Conservation (phyloP, 2,329 filamentous ascomycete genomes). For the Albifimbria verrucaria region DNA sequence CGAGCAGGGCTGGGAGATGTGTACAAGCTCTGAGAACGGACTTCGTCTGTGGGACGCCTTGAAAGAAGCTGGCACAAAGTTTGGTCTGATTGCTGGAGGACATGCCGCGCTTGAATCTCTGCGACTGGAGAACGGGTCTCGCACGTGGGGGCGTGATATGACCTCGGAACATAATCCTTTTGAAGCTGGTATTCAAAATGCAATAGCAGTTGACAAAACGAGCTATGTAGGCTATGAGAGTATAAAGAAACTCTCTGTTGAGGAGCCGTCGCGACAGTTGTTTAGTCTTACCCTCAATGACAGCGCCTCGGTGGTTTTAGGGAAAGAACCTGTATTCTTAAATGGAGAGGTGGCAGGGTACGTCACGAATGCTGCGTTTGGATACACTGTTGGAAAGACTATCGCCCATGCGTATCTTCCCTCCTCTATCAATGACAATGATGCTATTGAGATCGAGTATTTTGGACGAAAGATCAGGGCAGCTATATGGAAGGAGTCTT, state of each 20-base stretch:
- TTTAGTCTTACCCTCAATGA: constrained; percentile 55
- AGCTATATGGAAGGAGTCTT: constrained; percentile 48
- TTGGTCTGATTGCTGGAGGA: constrained; percentile 57
- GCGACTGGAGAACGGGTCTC: constrained; percentile 57
- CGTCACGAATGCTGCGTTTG: constrained; percentile 59
- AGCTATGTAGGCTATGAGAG: constrained; percentile 51
- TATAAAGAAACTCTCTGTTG: constrained; percentile 36
- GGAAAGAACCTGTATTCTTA: constrained; percentile 59
- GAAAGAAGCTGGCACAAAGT: constrained; percentile 48
- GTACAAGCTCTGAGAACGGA: constrained; percentile 57
- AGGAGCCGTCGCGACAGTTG: constrained; percentile 30
- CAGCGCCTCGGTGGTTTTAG: constrained; percentile 52
- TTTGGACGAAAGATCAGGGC: constrained; percentile 53
- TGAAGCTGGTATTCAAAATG: constrained; percentile 53
- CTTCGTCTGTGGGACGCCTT: constrained; percentile 56
- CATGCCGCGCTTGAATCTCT: constrained; percentile 56
- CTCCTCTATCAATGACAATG: constrained; percentile 39
- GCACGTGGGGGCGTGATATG: constrained; percentile 56
- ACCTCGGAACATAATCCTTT: constrained; percentile 58
- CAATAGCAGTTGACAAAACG: constrained; percentile 44
- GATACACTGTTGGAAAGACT: constrained; percentile 55
- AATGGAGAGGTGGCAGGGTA: constrained; percentile 49
- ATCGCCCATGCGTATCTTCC: constrained; percentile 59
- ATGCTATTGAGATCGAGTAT: constrained; percentile 57
- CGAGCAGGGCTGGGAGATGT: constrained; percentile 61